Percentiles rank a stretch among this genome's conserved stretches.
phyloP scores from a whole-genome alignment of 2,329 filamentous ascomycete genomes.

The Sarocladiaceae sp. region DNA sequence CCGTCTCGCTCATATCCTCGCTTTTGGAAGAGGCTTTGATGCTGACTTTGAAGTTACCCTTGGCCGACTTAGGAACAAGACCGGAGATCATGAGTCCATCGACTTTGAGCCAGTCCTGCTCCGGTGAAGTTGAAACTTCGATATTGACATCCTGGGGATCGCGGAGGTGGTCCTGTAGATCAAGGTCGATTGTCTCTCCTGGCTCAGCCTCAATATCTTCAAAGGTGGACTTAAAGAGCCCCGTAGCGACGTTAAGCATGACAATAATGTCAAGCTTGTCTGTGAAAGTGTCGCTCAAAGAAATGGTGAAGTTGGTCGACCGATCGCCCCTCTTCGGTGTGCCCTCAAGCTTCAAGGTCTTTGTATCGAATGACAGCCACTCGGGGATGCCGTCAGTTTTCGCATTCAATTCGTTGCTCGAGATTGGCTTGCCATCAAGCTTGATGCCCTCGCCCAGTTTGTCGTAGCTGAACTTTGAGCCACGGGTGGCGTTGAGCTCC shows the following conservation, averaged over 20 bases:
- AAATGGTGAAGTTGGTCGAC: slow-evolving; percentile 57
- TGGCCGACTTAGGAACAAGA: slow-evolving; percentile 28
- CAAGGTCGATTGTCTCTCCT: slow-evolving; percentile 35
- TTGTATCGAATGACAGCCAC: slow-evolving; percentile 63
- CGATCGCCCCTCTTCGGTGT: slow-evolving; percentile 52
- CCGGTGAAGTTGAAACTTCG: slow-evolving; percentile 27
- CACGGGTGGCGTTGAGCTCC: slow-evolving; percentile 49
- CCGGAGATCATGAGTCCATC: slow-evolving; percentile 34
- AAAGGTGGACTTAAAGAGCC: slow-evolving; percentile 33
- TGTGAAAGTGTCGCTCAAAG: slow-evolving; percentile 51
- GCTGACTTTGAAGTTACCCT: slow-evolving; percentile 24
- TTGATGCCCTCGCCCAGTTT: slow-evolving; percentile 45
- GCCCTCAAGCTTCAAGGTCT: slow-evolving; percentile 57
- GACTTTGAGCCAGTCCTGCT: slow-evolving; percentile 37
- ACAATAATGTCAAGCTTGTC: slow-evolving; percentile 53
- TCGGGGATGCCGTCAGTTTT: slow-evolving; percentile 47
- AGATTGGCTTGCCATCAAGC: slow-evolving; percentile 49
- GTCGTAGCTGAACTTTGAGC: slow-evolving; percentile 44
- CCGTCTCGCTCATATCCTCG: slow-evolving; percentile 27
- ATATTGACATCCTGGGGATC: slow-evolving; percentile 32
- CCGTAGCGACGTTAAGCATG: slow-evolving; percentile 27
- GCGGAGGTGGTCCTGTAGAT: slow-evolving; percentile 35
- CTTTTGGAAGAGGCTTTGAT: slow-evolving; percentile 27
- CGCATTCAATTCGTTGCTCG: slow-evolving; percentile 45
- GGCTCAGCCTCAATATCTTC: slow-evolving; percentile 32